Base-by-base conservation (phyloP, 2,329 filamentous ascomycete genomes). In the Pseudopithomyces maydicus region DNA sequence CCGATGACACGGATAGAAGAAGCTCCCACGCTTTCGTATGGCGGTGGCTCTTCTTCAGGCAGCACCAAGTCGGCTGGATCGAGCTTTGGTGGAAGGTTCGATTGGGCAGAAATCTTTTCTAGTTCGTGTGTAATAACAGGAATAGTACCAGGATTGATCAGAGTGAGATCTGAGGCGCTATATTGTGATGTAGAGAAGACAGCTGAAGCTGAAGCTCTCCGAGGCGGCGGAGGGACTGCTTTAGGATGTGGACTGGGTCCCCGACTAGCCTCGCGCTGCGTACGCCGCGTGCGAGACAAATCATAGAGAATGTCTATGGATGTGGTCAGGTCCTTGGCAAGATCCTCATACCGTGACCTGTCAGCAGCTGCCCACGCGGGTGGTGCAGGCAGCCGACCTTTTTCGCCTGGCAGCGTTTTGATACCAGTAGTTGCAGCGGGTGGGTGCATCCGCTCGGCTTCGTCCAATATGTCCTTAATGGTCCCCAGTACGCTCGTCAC, bases 231-330 rank as follows among this genome's bases (percentile, higher is more conserved):
- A 43, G 36, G 38, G n/a, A 42, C 38, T 22, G 52, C 32, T 22
- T 39, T 51, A 6, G 56, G 32, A 23, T 60, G 57, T 22, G 67
- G 59, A 23, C 60, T 63, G 17, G 49, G 54, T 29, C 57, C 62
- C 45, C 59, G 68, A 45, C 60, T 52, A 38, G 49, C 54, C 36
- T 52, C 58, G 49, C 65, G 62, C 46, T 63, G 70, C n/a, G 80
- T 78, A 58, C 82, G 78, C 19, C 89, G 81, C 14, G 88, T 89
- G 48, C 87, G 80, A 0, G 90, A 92, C 14, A 93, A 80, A 68
- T 92, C 89, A 72, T 90, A 92, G 1, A 94, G 81, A 0, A 88
- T 91, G 74, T 93, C 90, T 71, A 93, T 91, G 1, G 89, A 91
- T 6, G 86, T 85, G 15, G 89, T 92, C 61, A 93, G 79, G 67